These are phyloP conservation scores for Cordyceps fumosorosea DNA, from an alignment of 2,329 filamentous ascomycete genomes.

Conservation along the genomic window DNA sequence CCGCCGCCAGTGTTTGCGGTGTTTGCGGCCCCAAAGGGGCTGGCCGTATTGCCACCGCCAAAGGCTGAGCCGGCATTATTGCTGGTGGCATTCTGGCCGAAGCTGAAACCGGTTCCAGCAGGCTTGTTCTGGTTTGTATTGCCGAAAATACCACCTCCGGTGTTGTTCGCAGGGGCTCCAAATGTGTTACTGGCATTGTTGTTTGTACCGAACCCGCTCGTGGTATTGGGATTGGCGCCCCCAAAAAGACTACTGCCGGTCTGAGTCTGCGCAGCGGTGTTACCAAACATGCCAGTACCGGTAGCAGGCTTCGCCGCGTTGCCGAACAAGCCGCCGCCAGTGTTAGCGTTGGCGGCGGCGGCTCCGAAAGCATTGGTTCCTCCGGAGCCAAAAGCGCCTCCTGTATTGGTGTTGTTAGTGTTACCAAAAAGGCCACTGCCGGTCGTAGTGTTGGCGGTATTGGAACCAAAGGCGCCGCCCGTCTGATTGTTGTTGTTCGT, in stretches of 20 bases:
- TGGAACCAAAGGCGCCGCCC: slow-evolving; percentile 39
- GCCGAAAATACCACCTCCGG: slow-evolving; percentile 40
- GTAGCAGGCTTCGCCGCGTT: slow-evolving; percentile 21
- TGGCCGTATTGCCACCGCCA: slow-evolving; percentile 22
- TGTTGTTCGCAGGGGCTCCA: slow-evolving; percentile 22
- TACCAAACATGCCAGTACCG: slow-evolving; percentile 34
- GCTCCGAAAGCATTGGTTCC: slow-evolving; percentile 31
- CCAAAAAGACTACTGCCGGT: slow-evolving; percentile 34
- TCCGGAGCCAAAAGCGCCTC: slow-evolving; percentile 16
- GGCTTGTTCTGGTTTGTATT: slow-evolving; percentile 33
- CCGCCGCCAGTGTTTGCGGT: slow-evolving; percentile 16
- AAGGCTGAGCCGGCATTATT: slow-evolving; percentile 19
- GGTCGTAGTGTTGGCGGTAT: slow-evolving; percentile 22
- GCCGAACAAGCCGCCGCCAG: slow-evolving; percentile 34
- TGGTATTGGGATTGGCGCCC: slow-evolving; percentile 21
- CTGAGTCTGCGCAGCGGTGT: slow-evolving; percentile 16
- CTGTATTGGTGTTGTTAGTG: slow-evolving; percentile 25
- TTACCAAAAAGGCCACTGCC: slow-evolving; percentile 33
- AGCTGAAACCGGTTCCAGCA: slow-evolving; percentile 31
- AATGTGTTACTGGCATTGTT: slow-evolving; percentile 20
- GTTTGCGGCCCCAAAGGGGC: slow-evolving; percentile 31
- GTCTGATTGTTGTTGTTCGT: slow-evolving; percentile 28
- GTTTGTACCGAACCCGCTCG: slow-evolving; percentile 21
- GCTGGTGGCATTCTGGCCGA: slow-evolving; percentile 34
- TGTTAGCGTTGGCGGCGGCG: slow-evolving; percentile 10